Evolutionary conservation across 768 basidiomycete species (phyloP), one percentile per base, ranked within the genome.

Genomic region (Termitomyces sp.): DNA sequence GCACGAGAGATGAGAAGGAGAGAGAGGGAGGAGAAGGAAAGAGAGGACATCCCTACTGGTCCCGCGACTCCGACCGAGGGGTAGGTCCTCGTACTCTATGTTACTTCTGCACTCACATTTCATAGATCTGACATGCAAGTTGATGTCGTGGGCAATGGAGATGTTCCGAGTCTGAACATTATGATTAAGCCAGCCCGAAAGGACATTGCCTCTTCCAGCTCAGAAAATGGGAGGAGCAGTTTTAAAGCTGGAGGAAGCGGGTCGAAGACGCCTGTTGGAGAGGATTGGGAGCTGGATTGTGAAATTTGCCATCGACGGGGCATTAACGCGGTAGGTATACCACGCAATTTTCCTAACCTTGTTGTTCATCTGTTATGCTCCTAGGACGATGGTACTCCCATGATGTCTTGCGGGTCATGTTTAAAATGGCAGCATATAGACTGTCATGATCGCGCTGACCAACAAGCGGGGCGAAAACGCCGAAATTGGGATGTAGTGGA

Each of bases 401-500:
- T 96, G 72, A 82, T 93, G 65, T 91, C 83, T 35, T 97, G 94
- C 64, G 90, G 89, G 22, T 66, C 70, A 27, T 97, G 94, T 68
- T 80, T 77, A 13, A 84, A 84, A 67, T 97, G 94, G 94, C 94
- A 96, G 62, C 94, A 97, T 63, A 91, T 91, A 32, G 66, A 74
- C 20, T 97, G 94, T 63, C 91, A 95, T 63, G 90, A 96, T 64
- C 72, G 69, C 45, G 82, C 77, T 27, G 94, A 95, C 67, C 69
- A 72, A 29, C 70, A 75, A 20, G 78, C 81, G 41, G 88, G 91
- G 22, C 79, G 78, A 13, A 82, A 80, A 4, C 80, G 75, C 59
- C 83, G 93, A 18, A 84, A 94, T 61, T 97, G 94, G 94, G 83
- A 90, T 48, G 64, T 73, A n/a, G 90, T 89, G 51, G 89, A 94